Evolutionary conservation across 257 asterid genomes (phyloP).

Genomic region (Solanum rostratum): DNA sequence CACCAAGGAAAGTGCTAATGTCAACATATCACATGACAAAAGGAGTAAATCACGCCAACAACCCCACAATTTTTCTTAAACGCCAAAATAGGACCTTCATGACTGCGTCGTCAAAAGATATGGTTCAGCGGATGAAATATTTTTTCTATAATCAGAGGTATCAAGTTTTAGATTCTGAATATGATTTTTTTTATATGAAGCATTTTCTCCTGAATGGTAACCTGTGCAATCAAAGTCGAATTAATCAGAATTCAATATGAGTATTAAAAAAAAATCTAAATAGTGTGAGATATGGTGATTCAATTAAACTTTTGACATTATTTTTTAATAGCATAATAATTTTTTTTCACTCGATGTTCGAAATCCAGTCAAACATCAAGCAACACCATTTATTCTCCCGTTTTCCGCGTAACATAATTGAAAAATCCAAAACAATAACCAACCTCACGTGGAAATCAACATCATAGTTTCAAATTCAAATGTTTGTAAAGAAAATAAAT

Average conservation of each 20-base stretch:
- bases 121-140: too few relatives aligned
- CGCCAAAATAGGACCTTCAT: not conserved
- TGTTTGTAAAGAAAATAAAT: not conserved
- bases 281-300: too few relatives aligned
- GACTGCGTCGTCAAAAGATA: too few relatives aligned
- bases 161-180: too few relatives aligned
- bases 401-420: not conserved
- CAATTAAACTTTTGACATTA: too few relatives aligned
- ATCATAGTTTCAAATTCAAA: not conserved
- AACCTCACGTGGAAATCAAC: not conserved
- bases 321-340: too few relatives aligned
- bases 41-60: slow-evolving; percentile 12
- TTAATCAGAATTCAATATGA: too few relatives aligned
- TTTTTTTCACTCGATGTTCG: too few relatives aligned
- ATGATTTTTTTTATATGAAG: too few relatives aligned
- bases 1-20: not conserved
- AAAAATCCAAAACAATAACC: not conserved
- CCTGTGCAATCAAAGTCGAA: too few relatives aligned
- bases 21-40: not conserved
- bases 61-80: not conserved
- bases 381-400: not conserved
- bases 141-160: not conserved
- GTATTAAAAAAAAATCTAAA: too few relatives aligned
- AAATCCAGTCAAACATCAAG: not conserved
- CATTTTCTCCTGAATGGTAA: too few relatives aligned